Evolutionary conservation across 495 filamentous ascomycete genomes (phyloP).

Genomic region (Sporormia fimetaria): DNA sequence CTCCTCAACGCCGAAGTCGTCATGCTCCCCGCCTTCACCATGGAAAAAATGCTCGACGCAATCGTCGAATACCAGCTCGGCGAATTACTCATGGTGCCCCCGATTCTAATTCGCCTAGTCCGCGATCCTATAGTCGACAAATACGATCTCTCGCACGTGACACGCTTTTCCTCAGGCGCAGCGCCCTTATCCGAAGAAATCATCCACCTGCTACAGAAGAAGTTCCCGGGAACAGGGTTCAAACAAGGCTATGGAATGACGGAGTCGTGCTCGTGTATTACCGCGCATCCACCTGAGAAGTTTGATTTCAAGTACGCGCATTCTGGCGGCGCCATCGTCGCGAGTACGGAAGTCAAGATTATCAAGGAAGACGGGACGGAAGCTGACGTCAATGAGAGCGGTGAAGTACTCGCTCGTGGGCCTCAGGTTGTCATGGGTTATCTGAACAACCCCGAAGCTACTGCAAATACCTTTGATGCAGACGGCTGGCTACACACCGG

Average conservation of each 20-base stretch:
- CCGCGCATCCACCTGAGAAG: constrained; percentile 43
- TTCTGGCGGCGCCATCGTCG: constrained; percentile 48
- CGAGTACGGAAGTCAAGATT: constrained; percentile 52
- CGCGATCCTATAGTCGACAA: constrained; percentile 50
- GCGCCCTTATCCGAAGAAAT: constrained; percentile 57
- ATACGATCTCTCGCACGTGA: constrained; percentile 46
- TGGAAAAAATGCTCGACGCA: constrained; percentile 39
- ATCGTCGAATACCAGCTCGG: constrained; percentile 44
- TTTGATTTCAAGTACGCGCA: constrained; percentile 48
- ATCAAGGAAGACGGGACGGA: constrained; percentile 41
- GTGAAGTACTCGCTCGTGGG: constrained; percentile 49
- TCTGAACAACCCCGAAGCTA: constrained; percentile 43
- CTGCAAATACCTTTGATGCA: constrained; percentile 46
- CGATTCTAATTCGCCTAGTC: constrained; percentile 56
- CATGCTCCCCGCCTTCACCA: constrained; percentile 46
- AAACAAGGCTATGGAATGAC: constrained; percentile 62
- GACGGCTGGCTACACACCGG: constrained; percentile 57
- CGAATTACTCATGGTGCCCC: constrained; percentile 49
- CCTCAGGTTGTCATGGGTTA: constrained; percentile 52
- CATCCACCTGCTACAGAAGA: constrained; percentile 43
- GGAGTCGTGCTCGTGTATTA: constrained; percentile 52
- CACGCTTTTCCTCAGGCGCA: constrained; percentile 46
- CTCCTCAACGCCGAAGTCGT: constrained; percentile 17
- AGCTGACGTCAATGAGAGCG: constrained; percentile 39
- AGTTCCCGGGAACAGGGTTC: constrained; percentile 52